Evolutionary conservation across 768 basidiomycete species (phyloP).

Genomic region (Boletus rufocinnamomeus): DNA sequence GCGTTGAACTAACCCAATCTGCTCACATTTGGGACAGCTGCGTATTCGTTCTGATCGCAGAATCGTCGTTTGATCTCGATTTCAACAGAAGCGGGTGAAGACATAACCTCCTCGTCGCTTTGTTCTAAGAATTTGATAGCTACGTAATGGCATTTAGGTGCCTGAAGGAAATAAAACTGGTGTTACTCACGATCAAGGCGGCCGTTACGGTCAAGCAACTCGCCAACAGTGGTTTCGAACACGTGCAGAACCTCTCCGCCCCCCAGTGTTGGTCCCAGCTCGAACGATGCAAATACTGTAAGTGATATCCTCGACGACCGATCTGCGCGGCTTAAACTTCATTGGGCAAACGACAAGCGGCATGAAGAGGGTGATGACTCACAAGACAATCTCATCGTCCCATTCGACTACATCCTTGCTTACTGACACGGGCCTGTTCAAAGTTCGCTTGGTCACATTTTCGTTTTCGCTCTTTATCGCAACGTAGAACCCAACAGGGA

Average conservation of each 20-base stretch:
- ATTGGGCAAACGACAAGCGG: background rate
- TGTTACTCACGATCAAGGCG: background rate
- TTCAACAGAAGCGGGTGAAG: background rate
- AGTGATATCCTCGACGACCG: background rate
- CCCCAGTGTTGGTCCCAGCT: background rate
- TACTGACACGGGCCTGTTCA: background rate
- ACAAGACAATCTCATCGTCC: background rate
- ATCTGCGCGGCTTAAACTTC: background rate
- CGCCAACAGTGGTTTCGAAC: background rate
- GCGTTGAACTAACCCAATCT: background rate
- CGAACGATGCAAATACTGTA: background rate
- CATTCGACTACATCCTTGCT: background rate
- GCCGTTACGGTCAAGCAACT: background rate
- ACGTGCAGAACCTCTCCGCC: background rate
- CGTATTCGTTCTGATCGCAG: background rate
- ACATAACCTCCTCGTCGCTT: background rate
- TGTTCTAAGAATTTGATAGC: background rate
- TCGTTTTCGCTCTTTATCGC: background rate
- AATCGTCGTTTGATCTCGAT: background rate
- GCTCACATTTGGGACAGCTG: background rate
- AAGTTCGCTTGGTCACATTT: background rate
- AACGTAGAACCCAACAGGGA: background rate
- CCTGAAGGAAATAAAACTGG: background rate
- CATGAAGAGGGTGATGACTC: background rate
- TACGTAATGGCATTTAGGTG: background rate